Percentiles rank a stretch among this genome's conserved stretches.
phyloP scores from a whole-genome alignment of 768 basidiomycete species.

The Hygrophoropsis aurantiaca region DNA sequence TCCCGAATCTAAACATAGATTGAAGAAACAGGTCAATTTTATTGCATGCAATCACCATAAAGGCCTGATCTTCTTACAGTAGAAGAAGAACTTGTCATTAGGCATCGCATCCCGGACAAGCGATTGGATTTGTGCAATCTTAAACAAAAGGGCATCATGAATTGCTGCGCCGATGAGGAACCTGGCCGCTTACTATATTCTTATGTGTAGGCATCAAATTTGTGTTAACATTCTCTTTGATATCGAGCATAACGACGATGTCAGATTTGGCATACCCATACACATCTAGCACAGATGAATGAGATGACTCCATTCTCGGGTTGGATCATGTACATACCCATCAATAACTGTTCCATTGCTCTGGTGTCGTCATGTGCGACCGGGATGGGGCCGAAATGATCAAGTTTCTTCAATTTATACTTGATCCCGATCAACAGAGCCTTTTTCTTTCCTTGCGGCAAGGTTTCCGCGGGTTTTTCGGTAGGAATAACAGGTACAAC shows the following conservation, averaged over 20 bases:
- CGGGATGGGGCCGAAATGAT: neutral
- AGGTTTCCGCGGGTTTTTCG: neutral
- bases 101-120: neutral
- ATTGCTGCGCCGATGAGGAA: neutral
- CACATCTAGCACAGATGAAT: neutral
- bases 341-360: slow-evolving; percentile 12
- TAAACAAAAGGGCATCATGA: neutral
- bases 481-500: too few species aligned
- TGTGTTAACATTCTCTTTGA: neutral
- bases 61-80: slow-evolving; percentile 8
- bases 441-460: neutral
- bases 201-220: neutral
- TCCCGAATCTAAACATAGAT: slow-evolving; percentile 16
- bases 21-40: neutral
- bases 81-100: slow-evolving; percentile 8
- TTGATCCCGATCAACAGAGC: slow-evolving; percentile 5
- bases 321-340: slow-evolving; percentile 11
- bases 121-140: slow-evolving; percentile 5
- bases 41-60: neutral
- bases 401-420: neutral
- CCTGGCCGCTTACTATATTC: slow-evolving; percentile 4
- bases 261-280: slow-evolving; percentile 1
- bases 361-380: slow-evolving; percentile 19
- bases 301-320: neutral
- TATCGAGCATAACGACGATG: slow-evolving; percentile 9